Evolutionary conservation across 2,329 filamentous ascomycete species (phyloP).

Genomic region (Pezicula radicicola): DNA sequence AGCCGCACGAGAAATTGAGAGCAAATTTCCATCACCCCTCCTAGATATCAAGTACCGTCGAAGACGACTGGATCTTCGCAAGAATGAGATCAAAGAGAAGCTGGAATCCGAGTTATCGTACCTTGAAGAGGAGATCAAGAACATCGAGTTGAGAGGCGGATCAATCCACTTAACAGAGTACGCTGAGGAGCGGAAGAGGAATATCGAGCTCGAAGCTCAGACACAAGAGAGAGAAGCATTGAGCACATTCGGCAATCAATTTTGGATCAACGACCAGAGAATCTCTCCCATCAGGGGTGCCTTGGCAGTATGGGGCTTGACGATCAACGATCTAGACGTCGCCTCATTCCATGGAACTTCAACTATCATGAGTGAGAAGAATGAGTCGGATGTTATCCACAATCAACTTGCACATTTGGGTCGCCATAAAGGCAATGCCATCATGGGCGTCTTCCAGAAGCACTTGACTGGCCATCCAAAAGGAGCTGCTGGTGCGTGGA

Average conservation of each 20-base stretch:
- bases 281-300: conserved; percentile 93
- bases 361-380: conserved; percentile 97
- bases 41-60: too few species aligned
- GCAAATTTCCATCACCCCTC: conserved; percentile 87
- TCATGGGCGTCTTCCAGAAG: conserved; percentile 97
- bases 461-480: conserved; percentile 90
- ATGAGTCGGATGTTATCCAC: conserved; percentile 93
- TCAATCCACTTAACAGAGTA: too few species aligned
- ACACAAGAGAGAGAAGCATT: background rate
- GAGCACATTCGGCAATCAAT: conserved; percentile 79
- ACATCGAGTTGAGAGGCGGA: too few species aligned
- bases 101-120: conserved; percentile 67
- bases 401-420: conserved; percentile 90
- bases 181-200: conserved; percentile 40
- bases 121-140: too few species aligned
- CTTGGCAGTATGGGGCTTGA: conserved; percentile 93
- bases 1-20: conserved; percentile 79
- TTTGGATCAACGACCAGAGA: conserved; percentile 89
- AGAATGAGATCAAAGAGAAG: conserved; percentile 82
- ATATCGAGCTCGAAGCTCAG: conserved; percentile 82
- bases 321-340: conserved; percentile 87
- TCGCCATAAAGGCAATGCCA: conserved; percentile 88
- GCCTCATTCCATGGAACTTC: conserved; percentile 99
- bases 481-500: conserved; percentile 97
- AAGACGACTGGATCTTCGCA: conserved; percentile 96